phyloP scores from a whole-genome alignment of 768 basidiomycete genomes.

The Kondoa subrosea region DNA sequence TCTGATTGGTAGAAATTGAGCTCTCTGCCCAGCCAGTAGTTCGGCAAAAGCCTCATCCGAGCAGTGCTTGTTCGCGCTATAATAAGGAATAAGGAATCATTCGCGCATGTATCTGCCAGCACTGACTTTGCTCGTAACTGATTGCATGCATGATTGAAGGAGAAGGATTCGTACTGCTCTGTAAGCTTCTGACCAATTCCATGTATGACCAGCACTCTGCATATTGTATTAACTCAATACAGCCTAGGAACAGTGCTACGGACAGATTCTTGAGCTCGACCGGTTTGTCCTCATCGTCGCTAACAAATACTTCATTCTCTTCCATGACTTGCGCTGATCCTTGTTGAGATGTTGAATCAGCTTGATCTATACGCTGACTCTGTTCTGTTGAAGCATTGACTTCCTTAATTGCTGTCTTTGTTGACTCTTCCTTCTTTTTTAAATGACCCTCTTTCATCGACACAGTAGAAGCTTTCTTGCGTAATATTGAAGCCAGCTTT shows the following conservation, averaged over 20 bases:
- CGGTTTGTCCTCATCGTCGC: constrained; percentile 6
- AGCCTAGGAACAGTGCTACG: constrained; percentile 8
- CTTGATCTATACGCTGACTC: constrained; percentile 12
- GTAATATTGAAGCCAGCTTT: not conserved
- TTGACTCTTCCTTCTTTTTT: not conserved
- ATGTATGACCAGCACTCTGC: constrained; percentile 25
- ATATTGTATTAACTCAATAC: constrained; percentile 20
- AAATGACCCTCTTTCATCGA: not conserved
- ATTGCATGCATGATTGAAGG: constrained; percentile 25
- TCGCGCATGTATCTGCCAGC: not conserved
- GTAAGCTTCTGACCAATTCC: constrained; percentile 27
- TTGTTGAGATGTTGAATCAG: constrained; percentile 7
- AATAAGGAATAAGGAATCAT: not conserved
- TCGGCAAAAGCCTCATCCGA: constrained; percentile 17
- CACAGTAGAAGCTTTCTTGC: not conserved
- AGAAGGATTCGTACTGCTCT: constrained; percentile 21
- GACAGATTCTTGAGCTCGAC: constrained; percentile 25
- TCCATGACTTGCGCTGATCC: constrained; percentile 10
- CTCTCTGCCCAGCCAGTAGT: constrained; percentile 18
- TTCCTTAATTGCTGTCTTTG: constrained; percentile 9
- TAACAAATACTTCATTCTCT: constrained; percentile 11
- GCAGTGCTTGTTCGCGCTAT: constrained; percentile 12
- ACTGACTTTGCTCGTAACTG: constrained; percentile 19
- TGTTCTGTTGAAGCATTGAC: constrained; percentile 13
- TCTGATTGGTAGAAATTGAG: constrained; percentile 26